A percentile compares a stretch with the other conserved stretches of the same genome.
Evolutionary conservation across 2,329 filamentous ascomycete species (phyloP).

Genomic region (Fusarium dimerum): DNA sequence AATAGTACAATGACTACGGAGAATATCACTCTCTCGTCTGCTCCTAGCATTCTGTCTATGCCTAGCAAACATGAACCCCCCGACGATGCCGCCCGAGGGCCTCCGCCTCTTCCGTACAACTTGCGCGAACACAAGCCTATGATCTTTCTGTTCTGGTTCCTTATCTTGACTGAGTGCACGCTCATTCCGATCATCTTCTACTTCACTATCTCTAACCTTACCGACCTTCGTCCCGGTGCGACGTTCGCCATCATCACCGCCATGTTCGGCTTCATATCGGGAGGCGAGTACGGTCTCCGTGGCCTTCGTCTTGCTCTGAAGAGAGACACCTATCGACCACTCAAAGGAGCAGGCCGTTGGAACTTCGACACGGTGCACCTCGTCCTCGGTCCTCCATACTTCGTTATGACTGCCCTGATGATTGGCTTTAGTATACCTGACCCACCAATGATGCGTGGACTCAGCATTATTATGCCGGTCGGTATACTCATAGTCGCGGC

Average conservation of each 20-base stretch:
- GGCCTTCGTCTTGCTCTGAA: slow-evolving; percentile 10
- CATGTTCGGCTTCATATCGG: slow-evolving; percentile 48
- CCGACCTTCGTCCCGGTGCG: slow-evolving; percentile 19
- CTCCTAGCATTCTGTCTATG: no score
- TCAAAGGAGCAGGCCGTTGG: slow-evolving; percentile 12
- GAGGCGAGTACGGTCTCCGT: slow-evolving; percentile 42
- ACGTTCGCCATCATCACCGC: slow-evolving; percentile 49
- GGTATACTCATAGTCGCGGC: slow-evolving; percentile 16
- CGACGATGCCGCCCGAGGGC: neutral
- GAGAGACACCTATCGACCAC: slow-evolving; percentile 7
- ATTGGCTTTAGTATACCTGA: slow-evolving; percentile 19
- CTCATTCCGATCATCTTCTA: slow-evolving; percentile 46
- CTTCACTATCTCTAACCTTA: slow-evolving; percentile 41
- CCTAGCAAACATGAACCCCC: no score
- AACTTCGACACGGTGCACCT: slow-evolving; percentile 17
- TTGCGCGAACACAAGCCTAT: slow-evolving; percentile 26
- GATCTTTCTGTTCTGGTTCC: slow-evolving; percentile 24
- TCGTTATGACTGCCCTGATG: slow-evolving; percentile 20
- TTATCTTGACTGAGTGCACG: slow-evolving; percentile 25
- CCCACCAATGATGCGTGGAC: slow-evolving; percentile 14
- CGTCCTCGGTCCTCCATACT: slow-evolving; percentile 12
- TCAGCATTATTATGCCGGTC: slow-evolving; percentile 19
- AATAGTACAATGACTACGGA: no score
- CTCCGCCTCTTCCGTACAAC: slow-evolving; percentile 23
- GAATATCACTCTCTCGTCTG: no score